Conservation (phyloP, 1,139 yeast species). For the Hemisphaericaspora lyxosophila region DNA sequence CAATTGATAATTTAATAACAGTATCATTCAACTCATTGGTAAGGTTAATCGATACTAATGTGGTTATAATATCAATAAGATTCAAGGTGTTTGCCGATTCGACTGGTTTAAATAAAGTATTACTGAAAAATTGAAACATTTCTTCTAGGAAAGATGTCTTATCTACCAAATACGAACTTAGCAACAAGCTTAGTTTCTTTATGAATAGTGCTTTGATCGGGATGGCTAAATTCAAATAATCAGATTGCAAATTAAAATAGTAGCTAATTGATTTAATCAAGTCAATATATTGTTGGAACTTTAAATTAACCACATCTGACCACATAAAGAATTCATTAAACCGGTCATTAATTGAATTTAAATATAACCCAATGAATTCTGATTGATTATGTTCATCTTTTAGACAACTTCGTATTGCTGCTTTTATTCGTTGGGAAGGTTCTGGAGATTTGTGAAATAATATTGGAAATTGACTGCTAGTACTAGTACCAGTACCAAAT, state of each 20-base stretch:
- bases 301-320: not conserved
- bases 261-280: conserved; percentile 19
- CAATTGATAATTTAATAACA: conserved; percentile 42
- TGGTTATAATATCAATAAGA: conserved; percentile 15
- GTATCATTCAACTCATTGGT: conserved; percentile 35
- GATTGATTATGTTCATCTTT: conserved; percentile 35
- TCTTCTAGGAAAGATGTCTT: conserved; percentile 5
- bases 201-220: conserved; percentile 22
- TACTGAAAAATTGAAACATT: conserved; percentile 10
- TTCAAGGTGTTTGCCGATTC: conserved; percentile 3
- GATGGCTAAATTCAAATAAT: conserved; percentile 22
- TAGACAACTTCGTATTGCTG: conserved; percentile 40
- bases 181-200: conserved; percentile 28
- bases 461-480: conserved; percentile 6
- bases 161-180: conserved; percentile 17
- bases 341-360: conserved; percentile 29
- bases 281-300: conserved; percentile 17
- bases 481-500: not conserved
- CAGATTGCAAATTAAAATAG: conserved; percentile 16
- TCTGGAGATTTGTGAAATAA: conserved; percentile 16
- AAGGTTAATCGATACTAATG: conserved; percentile 29
- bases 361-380: conserved; percentile 36
- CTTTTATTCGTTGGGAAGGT: conserved; percentile 37
- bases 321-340: conserved; percentile 14
- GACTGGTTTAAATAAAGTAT: conserved; percentile 8